Base-by-base conservation (phyloP, 768 basidiomycete species). In the Hydnum rufescens region DNA sequence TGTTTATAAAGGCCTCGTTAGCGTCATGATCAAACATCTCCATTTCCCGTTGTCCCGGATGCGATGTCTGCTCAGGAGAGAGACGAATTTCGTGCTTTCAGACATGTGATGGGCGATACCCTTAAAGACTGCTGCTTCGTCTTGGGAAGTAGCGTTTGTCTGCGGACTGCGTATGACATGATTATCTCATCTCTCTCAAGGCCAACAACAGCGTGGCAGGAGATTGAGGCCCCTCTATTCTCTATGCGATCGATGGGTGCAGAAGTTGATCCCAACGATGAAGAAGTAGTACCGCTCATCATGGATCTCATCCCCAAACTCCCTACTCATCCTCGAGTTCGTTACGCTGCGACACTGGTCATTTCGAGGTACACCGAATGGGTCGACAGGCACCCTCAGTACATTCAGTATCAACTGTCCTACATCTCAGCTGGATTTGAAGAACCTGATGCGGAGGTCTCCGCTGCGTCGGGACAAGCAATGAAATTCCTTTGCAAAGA, bases 181-280 rank as follows among this genome's bases (percentile, higher is more conserved):
- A 82, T 97, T 56, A 77, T 77, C 29, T 62, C 67, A 4, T 86
- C 84, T 2, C 71, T 97, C 50, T 70, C 78, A 23, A 76, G 75
- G 39, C 54, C 55, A 43, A 62, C 74, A 2, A 68, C 76, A 18
- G 75, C 82, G 16, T 99, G 95, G 95, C 95, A 97, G 64, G 88
- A 88, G 63, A 79, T 99, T 48, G 95, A 99, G 63, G 95, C 95
- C 0, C 95, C 95, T 1, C 66, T 99, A 36, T 99, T 99, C 66
- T 89, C 92, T 18, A 81, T 99, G 80, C 75, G 95, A 43, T 90
- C 93, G 8, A 97, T 99, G 87, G 95, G 95, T 5, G 92, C 88
- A 3, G 82, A 92, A 64, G 74, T 97, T 23, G 85, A 96, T 60
- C 69, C 77, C 5, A 68, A 71, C 36, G 92, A 97, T 63, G 74